Conservation (phyloP, 441 rosid genomes). For the Eruca vesicaria region DNA sequence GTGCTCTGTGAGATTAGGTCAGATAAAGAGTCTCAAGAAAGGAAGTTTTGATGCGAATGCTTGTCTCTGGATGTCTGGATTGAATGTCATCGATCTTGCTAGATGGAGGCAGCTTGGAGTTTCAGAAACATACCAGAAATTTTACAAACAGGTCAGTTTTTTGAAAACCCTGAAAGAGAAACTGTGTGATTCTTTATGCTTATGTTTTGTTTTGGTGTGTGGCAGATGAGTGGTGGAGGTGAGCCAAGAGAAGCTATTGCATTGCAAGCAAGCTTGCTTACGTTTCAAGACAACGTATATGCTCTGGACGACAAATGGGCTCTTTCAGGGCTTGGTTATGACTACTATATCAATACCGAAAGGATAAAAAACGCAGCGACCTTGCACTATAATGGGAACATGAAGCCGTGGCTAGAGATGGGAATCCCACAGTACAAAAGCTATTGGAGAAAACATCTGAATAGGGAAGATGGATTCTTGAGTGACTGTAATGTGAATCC, state of each 20-base stretch:
- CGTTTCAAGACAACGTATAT: conserved; percentile 69
- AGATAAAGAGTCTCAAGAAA: conserved; percentile 53
- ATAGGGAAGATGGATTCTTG: conserved; percentile 59
- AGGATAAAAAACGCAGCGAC: conserved; percentile 59
- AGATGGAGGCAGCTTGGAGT: conserved; percentile 83
- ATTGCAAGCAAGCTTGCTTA: conserved; percentile 69
- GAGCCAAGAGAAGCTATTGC: conserved; percentile 47
- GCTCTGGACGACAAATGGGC: conserved; percentile 61
- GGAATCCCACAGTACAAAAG: conserved; percentile 79
- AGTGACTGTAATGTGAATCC: conserved; percentile 86
- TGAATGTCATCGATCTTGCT: conserved; percentile 76
- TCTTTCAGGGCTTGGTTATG: conserved; percentile 80
- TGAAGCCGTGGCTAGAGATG: conserved; percentile 98
- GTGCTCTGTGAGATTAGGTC: conserved; percentile 73
- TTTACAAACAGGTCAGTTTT: conserved; percentile 58
- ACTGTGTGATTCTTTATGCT: not conserved
- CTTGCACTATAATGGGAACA: conserved; percentile 88
- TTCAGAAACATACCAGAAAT: conserved; percentile 62
- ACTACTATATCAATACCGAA: conserved; percentile 43
- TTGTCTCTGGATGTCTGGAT: conserved; percentile 96
- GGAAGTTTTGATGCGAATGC: conserved; percentile 45
- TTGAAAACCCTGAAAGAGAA: not conserved
- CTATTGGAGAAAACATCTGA: conserved; percentile 81
- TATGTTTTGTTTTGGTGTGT: not conserved
- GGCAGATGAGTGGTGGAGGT: conserved; percentile 45